Percentiles rank a stretch among this genome's conserved stretches.
phyloP scores from a whole-genome alignment of 2,329 filamentous ascomycete genomes.

The Nannizziopsis arthrosporioides region DNA sequence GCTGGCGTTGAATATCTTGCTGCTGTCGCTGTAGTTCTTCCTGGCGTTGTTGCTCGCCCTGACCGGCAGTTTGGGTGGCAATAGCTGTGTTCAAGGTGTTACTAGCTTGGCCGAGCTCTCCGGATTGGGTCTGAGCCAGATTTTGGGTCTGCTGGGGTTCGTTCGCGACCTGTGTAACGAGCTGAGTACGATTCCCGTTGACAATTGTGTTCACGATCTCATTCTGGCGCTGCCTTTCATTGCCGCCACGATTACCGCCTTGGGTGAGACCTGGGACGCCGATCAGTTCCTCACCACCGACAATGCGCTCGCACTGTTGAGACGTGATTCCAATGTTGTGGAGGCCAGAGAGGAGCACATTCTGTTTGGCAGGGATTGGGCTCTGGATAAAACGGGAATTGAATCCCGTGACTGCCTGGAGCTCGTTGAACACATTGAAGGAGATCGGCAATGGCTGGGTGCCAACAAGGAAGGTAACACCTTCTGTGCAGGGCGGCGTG shows the following conservation, averaged over 20 bases:
- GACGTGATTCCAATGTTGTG: conserved; percentile 6
- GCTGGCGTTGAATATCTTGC: neutral
- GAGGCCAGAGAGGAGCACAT: conserved; percentile 4
- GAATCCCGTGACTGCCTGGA: conserved; percentile 37
- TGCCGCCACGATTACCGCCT: neutral
- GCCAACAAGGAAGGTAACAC: conserved; percentile 43
- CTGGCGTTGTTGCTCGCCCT: conserved; percentile 2
- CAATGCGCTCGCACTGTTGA: neutral
- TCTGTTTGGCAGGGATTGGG: conserved; percentile 2
- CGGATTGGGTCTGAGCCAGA: neutral
- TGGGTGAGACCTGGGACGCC: neutral
- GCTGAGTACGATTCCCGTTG: neutral
- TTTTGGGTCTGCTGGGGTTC: neutral
- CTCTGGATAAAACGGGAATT: conserved; percentile 15
- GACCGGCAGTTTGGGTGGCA: neutral
- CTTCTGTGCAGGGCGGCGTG: conserved; percentile 51
- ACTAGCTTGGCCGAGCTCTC: neutral
- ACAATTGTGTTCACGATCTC: conserved; percentile 5
- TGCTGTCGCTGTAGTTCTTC: neutral
- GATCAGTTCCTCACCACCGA: neutral
- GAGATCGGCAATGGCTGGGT: conserved; percentile 37
- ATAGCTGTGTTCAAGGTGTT: neutral
- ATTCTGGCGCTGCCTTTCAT: neutral
- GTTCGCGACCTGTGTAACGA: neutral
- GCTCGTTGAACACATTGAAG: conserved; percentile 38